phyloP scores from a whole-genome alignment of 192 early-diverging fungal genomes.

The Spizellomyces punctatus region DNA sequence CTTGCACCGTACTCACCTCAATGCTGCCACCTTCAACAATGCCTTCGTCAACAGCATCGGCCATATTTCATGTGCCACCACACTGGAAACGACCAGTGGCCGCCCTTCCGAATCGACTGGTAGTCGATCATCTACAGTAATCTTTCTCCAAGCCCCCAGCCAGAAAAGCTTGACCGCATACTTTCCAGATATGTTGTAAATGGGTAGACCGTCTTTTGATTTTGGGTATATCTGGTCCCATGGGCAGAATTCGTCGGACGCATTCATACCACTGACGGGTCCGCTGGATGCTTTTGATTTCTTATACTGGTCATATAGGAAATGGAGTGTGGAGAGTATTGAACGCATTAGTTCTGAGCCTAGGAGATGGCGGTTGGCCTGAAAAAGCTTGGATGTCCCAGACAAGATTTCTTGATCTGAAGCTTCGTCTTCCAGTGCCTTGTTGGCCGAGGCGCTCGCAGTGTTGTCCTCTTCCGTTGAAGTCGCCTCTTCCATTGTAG shows the following conservation, averaged over 20 bases:
- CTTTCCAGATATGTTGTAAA: slow-evolving; percentile 59
- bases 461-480: slow-evolving; percentile 3
- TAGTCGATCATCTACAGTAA: slow-evolving; percentile 63
- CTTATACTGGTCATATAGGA: slow-evolving; percentile 53
- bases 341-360: slow-evolving; percentile 51
- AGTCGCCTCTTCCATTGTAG: slow-evolving; percentile 4
- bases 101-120: slow-evolving; percentile 57
- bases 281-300: slow-evolving; percentile 23
- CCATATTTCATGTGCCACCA: slow-evolving; percentile 55
- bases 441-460: neutral
- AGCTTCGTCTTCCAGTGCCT: slow-evolving; percentile 12
- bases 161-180: slow-evolving; percentile 66
- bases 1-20: slow-evolving; percentile 28
- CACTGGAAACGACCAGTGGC: slow-evolving; percentile 44
- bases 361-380: slow-evolving; percentile 53
- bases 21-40: slow-evolving; percentile 53
- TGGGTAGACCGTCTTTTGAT: slow-evolving; percentile 60
- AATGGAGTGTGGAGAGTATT: slow-evolving; percentile 50
- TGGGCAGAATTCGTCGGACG: slow-evolving; percentile 51
- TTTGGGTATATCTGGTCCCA: slow-evolving; percentile 69
- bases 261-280: neutral
- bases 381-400: slow-evolving; percentile 54
- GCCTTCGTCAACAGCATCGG: slow-evolving; percentile 62
- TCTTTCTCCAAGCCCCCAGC: slow-evolving; percentile 63
- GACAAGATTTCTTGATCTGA: slow-evolving; percentile 40